Percentiles rank a stretch among this genome's conserved stretches.
phyloP scores from a whole-genome alignment of 2,329 filamentous ascomycete species.

The Tolypocladium album region DNA sequence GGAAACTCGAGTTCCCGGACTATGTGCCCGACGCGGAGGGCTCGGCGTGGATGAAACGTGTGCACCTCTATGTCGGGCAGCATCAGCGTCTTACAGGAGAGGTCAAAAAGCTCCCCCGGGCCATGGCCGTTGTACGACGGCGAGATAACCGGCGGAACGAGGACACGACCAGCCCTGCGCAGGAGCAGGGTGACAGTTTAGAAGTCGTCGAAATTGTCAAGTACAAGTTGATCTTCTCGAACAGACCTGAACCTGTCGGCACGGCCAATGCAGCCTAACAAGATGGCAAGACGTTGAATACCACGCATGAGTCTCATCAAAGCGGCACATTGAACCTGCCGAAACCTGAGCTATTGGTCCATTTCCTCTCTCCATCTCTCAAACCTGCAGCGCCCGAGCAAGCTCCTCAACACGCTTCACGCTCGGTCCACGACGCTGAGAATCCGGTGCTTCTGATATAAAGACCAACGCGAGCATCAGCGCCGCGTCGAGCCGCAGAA shows the following conservation, averaged over 20 bases:
- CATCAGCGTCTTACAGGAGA: conserved; percentile 86
- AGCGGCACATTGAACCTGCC: not conserved
- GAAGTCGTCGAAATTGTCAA: conserved; percentile 83
- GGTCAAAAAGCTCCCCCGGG: conserved; percentile 72
- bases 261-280: conserved; percentile 4
- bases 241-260: conserved; percentile 78
- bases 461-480: conserved; percentile 9
- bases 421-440: conserved; percentile 1
- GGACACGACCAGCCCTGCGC: conserved; percentile 25
- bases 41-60: conserved; percentile 78
- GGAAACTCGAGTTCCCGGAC: conserved; percentile 68
- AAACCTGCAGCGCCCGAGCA: not conserved
- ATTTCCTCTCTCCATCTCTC: not conserved
- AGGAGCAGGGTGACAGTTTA: conserved; percentile 38
- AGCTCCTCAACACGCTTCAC: conserved; percentile 6
- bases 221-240: conserved; percentile 77
- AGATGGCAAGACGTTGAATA: not conserved
- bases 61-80: conserved; percentile 78
- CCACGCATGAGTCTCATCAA: not conserved
- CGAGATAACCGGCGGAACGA: conserved; percentile 34
- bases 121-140: conserved; percentile 67
- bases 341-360: not conserved
- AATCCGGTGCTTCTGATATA: conserved; percentile 8
- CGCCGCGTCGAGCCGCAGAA: conserved; percentile 8
- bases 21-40: conserved; percentile 40